phyloP scores from a whole-genome alignment of 192 early-diverging fungal species.

The Backusella morwellensis region DNA sequence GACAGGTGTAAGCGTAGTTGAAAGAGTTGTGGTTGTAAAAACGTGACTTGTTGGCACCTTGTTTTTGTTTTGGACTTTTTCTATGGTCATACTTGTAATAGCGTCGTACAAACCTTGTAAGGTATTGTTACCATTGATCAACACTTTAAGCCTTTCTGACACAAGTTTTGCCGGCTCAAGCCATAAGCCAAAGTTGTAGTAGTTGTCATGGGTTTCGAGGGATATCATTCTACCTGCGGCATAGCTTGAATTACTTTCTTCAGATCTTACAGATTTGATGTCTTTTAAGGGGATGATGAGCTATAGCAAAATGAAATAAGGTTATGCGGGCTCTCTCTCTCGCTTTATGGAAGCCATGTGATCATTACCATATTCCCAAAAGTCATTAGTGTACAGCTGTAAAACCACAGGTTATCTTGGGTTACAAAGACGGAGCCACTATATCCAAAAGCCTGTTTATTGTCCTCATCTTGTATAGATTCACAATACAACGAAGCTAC shows the following conservation, averaged over 20 bases:
- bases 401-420: conserved; percentile 63
- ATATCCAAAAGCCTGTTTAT: conserved; percentile 19
- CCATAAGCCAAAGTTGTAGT: conserved; percentile 21
- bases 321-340: neutral
- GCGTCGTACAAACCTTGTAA: conserved; percentile 24
- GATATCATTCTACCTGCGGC: conserved; percentile 10
- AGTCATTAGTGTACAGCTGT: conserved; percentile 58
- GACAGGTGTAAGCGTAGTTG: conserved; percentile 18
- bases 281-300: conserved; percentile 42
- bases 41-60: conserved; percentile 16
- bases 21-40: conserved; percentile 10
- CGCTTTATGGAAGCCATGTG: neutral
- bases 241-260: conserved; percentile 10
- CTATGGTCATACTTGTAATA: conserved; percentile 1
- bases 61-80: neutral
- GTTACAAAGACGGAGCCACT: conserved; percentile 57
- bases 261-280: conserved; percentile 37
- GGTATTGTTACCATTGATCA: conserved; percentile 19
- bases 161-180: conserved; percentile 25
- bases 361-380: conserved; percentile 51
- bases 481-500: conserved; percentile 24
- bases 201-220: neutral
- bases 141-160: conserved; percentile 14
- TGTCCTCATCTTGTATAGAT: neutral
- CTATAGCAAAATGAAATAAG: conserved; percentile 18